Evolutionary conservation across 139 green algal genomes (phyloP).

Genomic region (Chlamydomonas sp.): DNA sequence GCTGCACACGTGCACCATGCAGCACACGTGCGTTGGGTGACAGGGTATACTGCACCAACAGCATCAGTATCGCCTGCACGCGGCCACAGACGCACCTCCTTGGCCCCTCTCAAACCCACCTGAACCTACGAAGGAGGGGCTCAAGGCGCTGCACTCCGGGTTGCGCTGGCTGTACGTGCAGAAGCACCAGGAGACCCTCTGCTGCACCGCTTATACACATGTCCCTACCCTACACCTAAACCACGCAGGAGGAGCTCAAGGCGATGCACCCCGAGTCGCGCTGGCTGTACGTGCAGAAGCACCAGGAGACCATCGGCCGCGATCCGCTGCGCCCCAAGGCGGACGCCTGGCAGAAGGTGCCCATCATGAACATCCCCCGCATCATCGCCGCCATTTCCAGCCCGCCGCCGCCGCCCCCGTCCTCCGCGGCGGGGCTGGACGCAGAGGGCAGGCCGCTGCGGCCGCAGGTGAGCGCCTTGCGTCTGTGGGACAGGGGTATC

Average conservation of each 20-base stretch:
- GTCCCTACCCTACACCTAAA: background rate
- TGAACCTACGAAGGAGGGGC: slow-evolving; percentile 1
- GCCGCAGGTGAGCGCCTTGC: slow-evolving; percentile 1
- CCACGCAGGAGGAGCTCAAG: slow-evolving; percentile 27
- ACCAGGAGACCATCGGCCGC: slow-evolving; percentile 40
- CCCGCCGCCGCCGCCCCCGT: slow-evolving; percentile 41
- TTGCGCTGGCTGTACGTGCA: slow-evolving; percentile 40
- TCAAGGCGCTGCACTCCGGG: slow-evolving; percentile 15
- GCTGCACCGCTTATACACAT: background rate
- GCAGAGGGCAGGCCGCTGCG: slow-evolving; percentile 22
- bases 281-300: slow-evolving; percentile 48
- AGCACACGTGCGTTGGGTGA: too few species aligned
- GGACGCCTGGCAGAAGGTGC: slow-evolving; percentile 37
- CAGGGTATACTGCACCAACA: too few species aligned
- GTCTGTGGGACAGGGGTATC: background rate
- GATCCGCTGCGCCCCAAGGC: slow-evolving; percentile 47
- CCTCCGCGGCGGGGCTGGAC: background rate
- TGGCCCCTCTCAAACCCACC: too few species aligned
- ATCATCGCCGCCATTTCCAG: slow-evolving; percentile 57
- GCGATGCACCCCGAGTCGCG: slow-evolving; percentile 13
- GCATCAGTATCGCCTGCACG: too few species aligned
- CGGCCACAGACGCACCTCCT: too few species aligned
- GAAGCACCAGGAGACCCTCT: slow-evolving; percentile 10
- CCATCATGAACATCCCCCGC: slow-evolving; percentile 55
- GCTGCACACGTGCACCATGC: too few species aligned